Base-by-base conservation (phyloP, 2,329 filamentous ascomycete species). In the Hyphodiscus sp. region DNA sequence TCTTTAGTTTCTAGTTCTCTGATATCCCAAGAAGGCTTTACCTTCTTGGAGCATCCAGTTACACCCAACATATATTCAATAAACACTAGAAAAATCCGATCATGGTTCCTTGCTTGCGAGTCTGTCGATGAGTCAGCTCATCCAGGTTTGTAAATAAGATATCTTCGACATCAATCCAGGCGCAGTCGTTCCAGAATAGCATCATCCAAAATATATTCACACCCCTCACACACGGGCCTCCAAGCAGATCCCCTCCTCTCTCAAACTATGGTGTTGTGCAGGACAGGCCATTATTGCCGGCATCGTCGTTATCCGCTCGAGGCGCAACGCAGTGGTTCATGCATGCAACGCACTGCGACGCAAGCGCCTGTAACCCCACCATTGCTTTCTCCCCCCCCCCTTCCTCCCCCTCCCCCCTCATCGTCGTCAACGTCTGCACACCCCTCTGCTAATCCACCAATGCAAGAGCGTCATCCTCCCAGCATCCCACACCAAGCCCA, bases 1-100 rank as follows among this genome's bases (percentile, higher is more conserved):
- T 50, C 29, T 10, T 26, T 50, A 54, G 47, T 54, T 51, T 54
- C 10, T 26, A 19, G 19, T 47, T 46, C 51, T 47, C 41, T 45
- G 47, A 48, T 51, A 50, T 44, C 18, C 47, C 47, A 43, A 49
- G 18, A 41, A 41, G 44, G 23, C 23, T 44, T 38, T 13, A 41
- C 30, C 8, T 3, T 26, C 23, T 26, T 33, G 43, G 44, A 33
- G 42, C 20, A 26, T 51, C 42, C 20, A 18, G 38, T 38, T 38
- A 47, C 30, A 47, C n/a, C 30, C 45, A 47, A 19, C 23, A 47
- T 38, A 38, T n/a, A 38, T 38, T 38, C 11, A 38, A 38, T 38
- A 38, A 38, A 38, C 33, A 38, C 16, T 38, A 13, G 2, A 15
- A 38, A 38, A 38, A 38, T 15, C 13, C 13, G 11, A 38, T 38